Evolutionary conservation across 192 early-diverging fungal genomes (phyloP).

Genomic region (Linnemannia exigua): DNA sequence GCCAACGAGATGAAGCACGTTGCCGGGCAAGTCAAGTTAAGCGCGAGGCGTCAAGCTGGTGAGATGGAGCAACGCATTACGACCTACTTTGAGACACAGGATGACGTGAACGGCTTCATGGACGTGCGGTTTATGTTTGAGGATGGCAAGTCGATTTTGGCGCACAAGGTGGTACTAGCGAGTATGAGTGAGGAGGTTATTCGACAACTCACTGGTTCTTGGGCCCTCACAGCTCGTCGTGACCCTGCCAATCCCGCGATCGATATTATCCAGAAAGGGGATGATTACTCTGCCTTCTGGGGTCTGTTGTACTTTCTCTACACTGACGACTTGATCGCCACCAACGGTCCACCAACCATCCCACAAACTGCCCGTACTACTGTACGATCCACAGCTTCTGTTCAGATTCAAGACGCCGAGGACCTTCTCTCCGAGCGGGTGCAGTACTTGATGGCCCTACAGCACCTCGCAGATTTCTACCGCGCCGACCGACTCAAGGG

Average conservation of each 20-base stretch:
- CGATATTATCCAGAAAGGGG: too few species aligned
- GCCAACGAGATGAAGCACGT: conserved; percentile 4
- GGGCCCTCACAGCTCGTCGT: neutral
- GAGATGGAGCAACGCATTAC: conserved; percentile 1
- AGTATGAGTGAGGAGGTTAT: conserved; percentile 12
- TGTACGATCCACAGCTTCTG: too few species aligned
- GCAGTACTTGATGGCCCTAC: conserved; percentile 20
- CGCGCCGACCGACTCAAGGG: conserved; percentile 14
- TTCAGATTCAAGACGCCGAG: neutral
- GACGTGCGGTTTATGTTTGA: conserved; percentile 30
- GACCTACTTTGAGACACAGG: conserved; percentile 13
- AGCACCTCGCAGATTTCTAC: neutral
- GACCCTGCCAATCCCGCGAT: neutral
- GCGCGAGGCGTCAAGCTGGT: neutral
- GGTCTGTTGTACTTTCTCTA: conserved; percentile 28
- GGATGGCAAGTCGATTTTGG: neutral
- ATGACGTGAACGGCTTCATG: conserved; percentile 23
- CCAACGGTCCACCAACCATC: conserved; percentile 5
- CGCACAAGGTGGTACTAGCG: conserved; percentile 31
- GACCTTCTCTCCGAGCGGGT: neutral
- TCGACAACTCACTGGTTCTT: neutral
- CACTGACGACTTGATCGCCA: neutral
- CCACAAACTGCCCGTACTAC: neutral
- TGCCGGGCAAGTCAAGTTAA: neutral
- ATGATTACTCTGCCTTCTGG: conserved; percentile 8